phyloP scores from a whole-genome alignment of 257 asterid genomes.

The Nicotiana attenuata region DNA sequence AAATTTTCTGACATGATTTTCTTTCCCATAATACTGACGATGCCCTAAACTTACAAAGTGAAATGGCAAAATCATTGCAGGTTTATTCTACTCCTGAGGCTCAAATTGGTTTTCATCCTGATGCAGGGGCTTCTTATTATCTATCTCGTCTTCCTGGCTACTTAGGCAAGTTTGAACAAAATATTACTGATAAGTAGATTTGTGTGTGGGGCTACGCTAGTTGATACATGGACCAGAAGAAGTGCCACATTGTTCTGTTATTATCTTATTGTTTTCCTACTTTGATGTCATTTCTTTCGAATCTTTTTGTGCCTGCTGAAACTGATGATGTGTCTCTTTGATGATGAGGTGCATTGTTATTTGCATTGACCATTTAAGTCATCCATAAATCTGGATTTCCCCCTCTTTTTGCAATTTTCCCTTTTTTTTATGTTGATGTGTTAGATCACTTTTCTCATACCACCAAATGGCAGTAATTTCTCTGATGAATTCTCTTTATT shows the following conservation, averaged over 20 bases:
- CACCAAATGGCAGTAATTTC: neutral
- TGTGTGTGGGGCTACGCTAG: neutral
- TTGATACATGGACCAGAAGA: neutral
- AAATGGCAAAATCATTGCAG: conserved; percentile 34
- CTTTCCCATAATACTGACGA: neutral
- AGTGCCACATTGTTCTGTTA: neutral
- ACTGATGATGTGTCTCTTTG: neutral
- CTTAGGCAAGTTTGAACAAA: conserved; percentile 48
- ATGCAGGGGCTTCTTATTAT: conserved; percentile 95
- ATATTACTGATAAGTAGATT: neutral
- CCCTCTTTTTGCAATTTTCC: neutral
- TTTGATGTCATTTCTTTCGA: neutral
- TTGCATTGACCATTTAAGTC: neutral
- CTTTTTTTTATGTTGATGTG: neutral
- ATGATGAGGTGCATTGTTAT: neutral
- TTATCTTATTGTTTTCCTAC: neutral
- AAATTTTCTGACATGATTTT: neutral
- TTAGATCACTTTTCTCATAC: neutral
- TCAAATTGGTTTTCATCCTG: conserved; percentile 96
- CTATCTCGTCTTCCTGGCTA: conserved; percentile 98
- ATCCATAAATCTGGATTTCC: neutral
- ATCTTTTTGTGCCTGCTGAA: neutral
- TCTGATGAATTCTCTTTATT: neutral
- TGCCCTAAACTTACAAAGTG: neutral
- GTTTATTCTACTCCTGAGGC: conserved; percentile 78